A percentile compares a stretch with the other conserved stretches of the same genome.
These are phyloP conservation scores for Aspergillus affinis DNA, from an alignment of 495 filamentous ascomycete genomes.

Conservation along the genomic window DNA sequence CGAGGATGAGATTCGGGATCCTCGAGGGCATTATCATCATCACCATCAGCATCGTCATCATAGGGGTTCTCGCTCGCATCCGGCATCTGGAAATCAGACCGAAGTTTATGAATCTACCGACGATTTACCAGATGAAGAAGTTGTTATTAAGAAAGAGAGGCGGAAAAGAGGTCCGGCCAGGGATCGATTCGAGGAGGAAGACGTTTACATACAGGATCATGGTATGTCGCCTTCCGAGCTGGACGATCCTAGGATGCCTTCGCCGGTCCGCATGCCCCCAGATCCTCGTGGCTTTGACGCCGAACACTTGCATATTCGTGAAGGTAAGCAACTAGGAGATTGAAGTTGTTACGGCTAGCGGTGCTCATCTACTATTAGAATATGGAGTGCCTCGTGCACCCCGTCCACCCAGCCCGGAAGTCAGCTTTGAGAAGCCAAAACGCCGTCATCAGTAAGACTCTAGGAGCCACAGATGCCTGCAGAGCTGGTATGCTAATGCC, in stretches of 20 bases:
- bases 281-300: neutral
- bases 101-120: neutral
- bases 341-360: neutral
- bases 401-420: conserved; percentile 17
- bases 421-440: conserved; percentile 16
- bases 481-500: neutral
- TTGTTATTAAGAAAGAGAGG: neutral
- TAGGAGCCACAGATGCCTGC: no score
- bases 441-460: conserved; percentile 13
- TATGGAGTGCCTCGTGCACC: conserved; percentile 13
- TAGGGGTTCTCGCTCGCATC: neutral
- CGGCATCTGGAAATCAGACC: neutral
- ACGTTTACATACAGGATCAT: neutral
- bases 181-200: neutral
- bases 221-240: neutral
- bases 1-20: neutral
- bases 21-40: neutral
- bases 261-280: neutral
- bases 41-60: neutral
- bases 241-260: neutral
- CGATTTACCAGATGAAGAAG: neutral
- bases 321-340: neutral
- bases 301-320: neutral
- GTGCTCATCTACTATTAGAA: neutral
- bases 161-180: neutral